Conservation (phyloP, 202 grass and related monocot genomes). For the Bolboschoenoplectus hybrid region DNA sequence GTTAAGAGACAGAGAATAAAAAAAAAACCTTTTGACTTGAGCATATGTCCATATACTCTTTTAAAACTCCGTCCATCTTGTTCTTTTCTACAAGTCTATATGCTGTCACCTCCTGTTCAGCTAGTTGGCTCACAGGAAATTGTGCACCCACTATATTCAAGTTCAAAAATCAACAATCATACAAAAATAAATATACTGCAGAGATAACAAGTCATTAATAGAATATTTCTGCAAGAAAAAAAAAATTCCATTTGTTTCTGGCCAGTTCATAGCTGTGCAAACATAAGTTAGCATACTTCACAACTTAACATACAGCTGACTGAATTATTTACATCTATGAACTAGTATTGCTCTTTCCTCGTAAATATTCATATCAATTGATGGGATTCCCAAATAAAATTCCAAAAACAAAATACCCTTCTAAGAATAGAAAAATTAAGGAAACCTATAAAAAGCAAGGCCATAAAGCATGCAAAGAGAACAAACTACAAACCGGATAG, state of each 20-base stretch:
- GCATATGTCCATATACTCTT: slow-evolving; percentile 56
- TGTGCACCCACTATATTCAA: slow-evolving; percentile 63
- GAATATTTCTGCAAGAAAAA: neutral
- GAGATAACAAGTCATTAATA: neutral
- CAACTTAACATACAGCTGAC: neutral
- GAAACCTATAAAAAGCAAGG: neutral
- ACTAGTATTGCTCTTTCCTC: neutral
- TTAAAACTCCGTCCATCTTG: slow-evolving; percentile 46
- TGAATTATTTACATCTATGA: neutral
- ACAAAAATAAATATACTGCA: neutral
- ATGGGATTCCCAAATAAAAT: neutral
- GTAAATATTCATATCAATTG: slow-evolving; percentile 11
- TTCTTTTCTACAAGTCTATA: slow-evolving; percentile 53
- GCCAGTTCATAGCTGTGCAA: neutral
- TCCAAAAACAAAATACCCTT: neutral
- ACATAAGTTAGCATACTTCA: neutral
- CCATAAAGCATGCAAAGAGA: neutral
- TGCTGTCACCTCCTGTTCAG: slow-evolving; percentile 60
- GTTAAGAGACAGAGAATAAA: neutral
- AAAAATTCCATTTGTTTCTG: neutral
- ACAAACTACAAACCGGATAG: neutral
- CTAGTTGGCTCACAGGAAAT: slow-evolving; percentile 70
- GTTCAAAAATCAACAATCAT: neutral
- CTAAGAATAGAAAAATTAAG: neutral
- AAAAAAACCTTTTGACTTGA: slow-evolving; percentile 60